These are phyloP conservation scores for Didymella arachidicola DNA, from an alignment of 2,329 filamentous ascomycete species.

Conservation along the genomic window DNA sequence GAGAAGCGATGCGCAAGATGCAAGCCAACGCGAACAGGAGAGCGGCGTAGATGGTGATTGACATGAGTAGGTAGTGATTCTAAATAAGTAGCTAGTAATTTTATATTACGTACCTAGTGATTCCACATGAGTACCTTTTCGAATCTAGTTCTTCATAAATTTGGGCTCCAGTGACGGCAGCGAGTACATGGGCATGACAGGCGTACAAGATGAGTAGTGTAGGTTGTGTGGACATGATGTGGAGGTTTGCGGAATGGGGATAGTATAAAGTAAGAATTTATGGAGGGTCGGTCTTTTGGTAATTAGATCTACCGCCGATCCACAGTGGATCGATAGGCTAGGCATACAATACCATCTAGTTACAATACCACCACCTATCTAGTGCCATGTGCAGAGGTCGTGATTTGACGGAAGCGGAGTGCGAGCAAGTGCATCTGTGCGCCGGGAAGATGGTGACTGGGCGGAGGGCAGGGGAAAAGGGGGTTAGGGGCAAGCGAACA, in stretches of 20 bases:
- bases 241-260: background rate
- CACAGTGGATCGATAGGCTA: conserved; percentile 6
- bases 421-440: conserved; percentile 11
- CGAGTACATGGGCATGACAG: background rate
- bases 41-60: conserved; percentile 21
- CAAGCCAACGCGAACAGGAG: conserved; percentile 65
- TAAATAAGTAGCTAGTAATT: too few relatives aligned
- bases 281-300: background rate
- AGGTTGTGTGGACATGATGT: background rate
- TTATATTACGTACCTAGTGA: background rate
- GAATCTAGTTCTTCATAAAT: conserved; percentile 14
- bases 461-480: conserved; percentile 13
- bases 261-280: background rate
- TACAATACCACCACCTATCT: background rate
- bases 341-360: conserved; percentile 3
- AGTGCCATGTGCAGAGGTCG: background rate
- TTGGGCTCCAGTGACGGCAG: background rate
- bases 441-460: conserved; percentile 11
- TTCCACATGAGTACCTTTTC: conserved; percentile 8
- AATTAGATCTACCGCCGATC: conserved; percentile 5
- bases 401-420: conserved; percentile 6
- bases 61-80: too few relatives aligned
- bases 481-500: conserved; percentile 15
- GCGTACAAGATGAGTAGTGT: background rate
- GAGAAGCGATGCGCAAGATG: conserved; percentile 81